A percentile compares a stretch with the other conserved stretches of the same genome.
phyloP scores from a whole-genome alignment of 805 yeast species.

The Saturnispora diversa region DNA sequence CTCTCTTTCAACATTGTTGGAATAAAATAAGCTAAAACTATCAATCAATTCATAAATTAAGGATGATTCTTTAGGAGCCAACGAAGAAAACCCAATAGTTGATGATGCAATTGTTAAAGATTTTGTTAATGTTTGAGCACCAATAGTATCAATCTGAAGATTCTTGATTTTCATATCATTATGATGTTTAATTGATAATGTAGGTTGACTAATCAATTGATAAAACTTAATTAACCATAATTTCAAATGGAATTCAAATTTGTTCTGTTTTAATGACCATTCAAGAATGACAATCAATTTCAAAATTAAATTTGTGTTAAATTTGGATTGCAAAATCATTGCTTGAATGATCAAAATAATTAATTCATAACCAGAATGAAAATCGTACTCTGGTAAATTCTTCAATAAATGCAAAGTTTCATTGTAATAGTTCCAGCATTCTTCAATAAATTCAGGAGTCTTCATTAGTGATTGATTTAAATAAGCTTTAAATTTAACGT shows the following conservation, averaged over 20 bases:
- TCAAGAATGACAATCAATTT: conserved; percentile 52
- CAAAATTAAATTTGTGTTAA: conserved; percentile 24
- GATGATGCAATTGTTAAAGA: conserved; percentile 33
- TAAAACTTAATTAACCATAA: conserved; percentile 66
- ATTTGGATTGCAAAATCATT: conserved; percentile 11
- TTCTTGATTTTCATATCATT: conserved; percentile 55
- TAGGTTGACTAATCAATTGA: conserved; percentile 45
- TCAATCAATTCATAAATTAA: conserved; percentile 28
- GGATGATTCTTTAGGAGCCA: background rate
- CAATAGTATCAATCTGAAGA: conserved; percentile 66
- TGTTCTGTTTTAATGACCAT: conserved; percentile 44
- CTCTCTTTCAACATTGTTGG: conserved; percentile 42
- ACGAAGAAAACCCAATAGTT: conserved; percentile 1
- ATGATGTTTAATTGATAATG: conserved; percentile 44
- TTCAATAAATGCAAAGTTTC: conserved; percentile 31
- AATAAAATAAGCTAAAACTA: conserved; percentile 41
- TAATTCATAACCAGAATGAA: conserved; percentile 61
- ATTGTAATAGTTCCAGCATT: conserved; percentile 34
- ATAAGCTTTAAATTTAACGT: conserved; percentile 38
- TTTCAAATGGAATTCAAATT: conserved; percentile 63
- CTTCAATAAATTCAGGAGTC: conserved; percentile 21
- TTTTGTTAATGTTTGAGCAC: conserved; percentile 45
- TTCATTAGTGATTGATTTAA: conserved; percentile 22
- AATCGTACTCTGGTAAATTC: conserved; percentile 52
- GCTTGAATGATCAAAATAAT: conserved; percentile 46